Evolutionary conservation across 2,329 filamentous ascomycete species (phyloP), one percentile per base, ranked within the genome.

Genomic region (Cadophora malorum): DNA sequence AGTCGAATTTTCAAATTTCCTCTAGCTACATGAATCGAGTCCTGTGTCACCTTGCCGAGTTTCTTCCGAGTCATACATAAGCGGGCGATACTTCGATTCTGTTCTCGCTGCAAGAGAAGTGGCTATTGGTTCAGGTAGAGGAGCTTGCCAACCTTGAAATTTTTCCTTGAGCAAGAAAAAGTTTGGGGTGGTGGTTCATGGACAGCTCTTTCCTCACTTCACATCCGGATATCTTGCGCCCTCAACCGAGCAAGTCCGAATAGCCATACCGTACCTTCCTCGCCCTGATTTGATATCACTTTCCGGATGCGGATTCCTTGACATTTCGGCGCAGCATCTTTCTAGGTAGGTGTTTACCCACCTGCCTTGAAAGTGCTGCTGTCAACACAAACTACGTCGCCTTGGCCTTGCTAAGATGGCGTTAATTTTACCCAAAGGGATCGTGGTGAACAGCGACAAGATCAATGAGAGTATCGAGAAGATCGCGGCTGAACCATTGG

Each of bases 381-480:
- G 71, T 73, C 69, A 61, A 71, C 62, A 59, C 31, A 58, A 41
- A 53, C 23, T 38, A 21, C 63, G 67, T 67, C 67, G 66, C 69
- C 31, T 45, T 56, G 59, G 58, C 21, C 31, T 23, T 60, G 50
- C 49, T 47, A 33, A 16, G 52, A 76, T 77, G 75, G 66, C 80
- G 47, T 80, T 83, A 78, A 81, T 86, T 45, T 74, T 89, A 75
- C 87, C 87, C 23, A 84, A 84, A 75, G 87, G 86, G 75, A 83
- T 89, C 69, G 81, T 89, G 68, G 81, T 82, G 61, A 89, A 88
- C 77, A 82, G 81, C 9, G 78, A 79, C 41, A 79, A 81, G 61
- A 80, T 88, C 41, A 86, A 87, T 71, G 80, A 81, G 31, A 84
- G 86, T 71, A 83, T 88, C 60, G 85, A 86, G 41, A 81, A 80